Conservation (phyloP, 1,139 yeast genomes). For the Scheffersomyces segobiensis region DNA sequence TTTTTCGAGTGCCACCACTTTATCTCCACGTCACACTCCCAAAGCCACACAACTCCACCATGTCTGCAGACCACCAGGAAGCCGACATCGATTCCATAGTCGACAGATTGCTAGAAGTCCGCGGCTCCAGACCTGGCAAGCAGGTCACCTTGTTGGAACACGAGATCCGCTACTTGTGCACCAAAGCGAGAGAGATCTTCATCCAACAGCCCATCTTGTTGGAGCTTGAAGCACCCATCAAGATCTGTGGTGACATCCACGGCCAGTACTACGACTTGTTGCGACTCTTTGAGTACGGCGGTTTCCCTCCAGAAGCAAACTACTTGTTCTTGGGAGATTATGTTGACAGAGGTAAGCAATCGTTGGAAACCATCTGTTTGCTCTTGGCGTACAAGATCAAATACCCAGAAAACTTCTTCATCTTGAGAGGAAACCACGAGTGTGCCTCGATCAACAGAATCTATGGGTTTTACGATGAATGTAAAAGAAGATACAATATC, state of each 20-base stretch:
- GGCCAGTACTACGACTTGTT: slow-evolving; percentile 96
- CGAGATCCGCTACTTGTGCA: slow-evolving; percentile 93
- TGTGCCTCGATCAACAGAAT: slow-evolving; percentile 96
- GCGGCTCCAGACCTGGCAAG: slow-evolving; percentile 98
- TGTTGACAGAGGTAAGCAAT: slow-evolving; percentile 97
- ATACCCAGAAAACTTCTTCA: slow-evolving; percentile 96
- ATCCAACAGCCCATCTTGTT: slow-evolving; percentile 95
- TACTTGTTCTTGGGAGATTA: slow-evolving; percentile 94
- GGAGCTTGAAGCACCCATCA: slow-evolving; percentile 96
- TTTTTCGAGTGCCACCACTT: background rate
- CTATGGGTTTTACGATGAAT: slow-evolving; percentile 96
- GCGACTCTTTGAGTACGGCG: slow-evolving; percentile 95
- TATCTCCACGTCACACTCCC: background rate
- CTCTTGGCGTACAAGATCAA: slow-evolving; percentile 93
- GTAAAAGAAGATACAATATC: slow-evolving; percentile 95
- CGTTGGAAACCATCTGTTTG: slow-evolving; percentile 89
- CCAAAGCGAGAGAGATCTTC: slow-evolving; percentile 96
- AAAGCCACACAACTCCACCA: slow-evolving; percentile 11
- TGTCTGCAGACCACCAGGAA: slow-evolving; percentile 65
- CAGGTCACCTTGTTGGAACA: slow-evolving; percentile 92
- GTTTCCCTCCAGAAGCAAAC: slow-evolving; percentile 98
- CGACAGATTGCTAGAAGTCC: slow-evolving; percentile 93
- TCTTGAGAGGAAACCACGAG: slow-evolving; percentile 94
- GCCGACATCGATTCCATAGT: slow-evolving; percentile 97
- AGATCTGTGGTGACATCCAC: slow-evolving; percentile 93